A percentile compares a stretch with the other conserved stretches of the same genome.
Evolutionary conservation across 2,329 filamentous ascomycete species (phyloP).

Genomic region (Trichoderma guizhouense): DNA sequence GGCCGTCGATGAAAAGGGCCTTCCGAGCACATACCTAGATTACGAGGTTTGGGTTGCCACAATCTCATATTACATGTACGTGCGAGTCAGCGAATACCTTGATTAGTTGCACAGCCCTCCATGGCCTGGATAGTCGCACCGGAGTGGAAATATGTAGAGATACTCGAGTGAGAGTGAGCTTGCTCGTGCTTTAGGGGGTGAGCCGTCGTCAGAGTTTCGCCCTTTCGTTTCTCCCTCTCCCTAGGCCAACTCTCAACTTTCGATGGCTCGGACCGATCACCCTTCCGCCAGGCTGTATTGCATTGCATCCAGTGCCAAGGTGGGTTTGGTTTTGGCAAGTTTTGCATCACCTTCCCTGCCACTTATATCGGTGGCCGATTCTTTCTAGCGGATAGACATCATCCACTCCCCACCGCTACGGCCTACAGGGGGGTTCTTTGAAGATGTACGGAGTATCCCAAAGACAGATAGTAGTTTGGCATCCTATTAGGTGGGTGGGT

Average conservation of each 20-base stretch:
- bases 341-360: neutral
- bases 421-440: neutral
- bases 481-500: neutral
- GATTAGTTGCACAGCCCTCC: neutral
- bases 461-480: neutral
- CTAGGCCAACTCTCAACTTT: neutral
- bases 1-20: neutral
- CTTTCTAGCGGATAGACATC: neutral
- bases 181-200: neutral
- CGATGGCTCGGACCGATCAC: neutral
- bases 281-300: constrained; percentile 2
- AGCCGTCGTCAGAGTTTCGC: neutral
- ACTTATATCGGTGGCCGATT: constrained; percentile 11
- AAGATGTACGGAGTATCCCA: neutral
- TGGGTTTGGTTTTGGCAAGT: neutral
- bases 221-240: neutral
- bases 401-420: neutral
- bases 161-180: neutral
- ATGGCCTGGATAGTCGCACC: neutral
- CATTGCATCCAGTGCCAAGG: constrained; percentile 6
- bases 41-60: neutral
- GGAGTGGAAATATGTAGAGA: neutral
- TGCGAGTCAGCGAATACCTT: neutral
- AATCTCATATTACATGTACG: neutral
- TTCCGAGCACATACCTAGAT: neutral